Conservation (phyloP, 192 early-diverging fungal species). For the Rhizoclosmatium sp. region DNA sequence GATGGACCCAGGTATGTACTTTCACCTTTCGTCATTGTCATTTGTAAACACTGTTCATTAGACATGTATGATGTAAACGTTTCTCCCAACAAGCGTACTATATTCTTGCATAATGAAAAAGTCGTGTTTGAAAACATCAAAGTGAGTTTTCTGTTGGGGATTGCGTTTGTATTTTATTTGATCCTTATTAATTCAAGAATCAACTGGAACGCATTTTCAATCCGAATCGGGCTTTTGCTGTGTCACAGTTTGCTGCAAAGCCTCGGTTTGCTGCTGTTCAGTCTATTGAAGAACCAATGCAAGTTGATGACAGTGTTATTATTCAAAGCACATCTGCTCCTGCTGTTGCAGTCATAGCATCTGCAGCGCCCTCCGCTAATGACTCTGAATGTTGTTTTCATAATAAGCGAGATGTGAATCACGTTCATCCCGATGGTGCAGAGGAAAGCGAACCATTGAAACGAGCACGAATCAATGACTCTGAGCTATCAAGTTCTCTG, state of each 20-base stretch:
- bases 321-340: too few species aligned
- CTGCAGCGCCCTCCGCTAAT: too few species aligned
- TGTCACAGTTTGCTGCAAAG: conserved; percentile 4
- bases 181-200: not conserved
- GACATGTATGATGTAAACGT: conserved; percentile 89
- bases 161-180: conserved; percentile 2
- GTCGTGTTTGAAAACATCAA: conserved; percentile 58
- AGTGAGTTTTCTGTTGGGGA: conserved; percentile 38
- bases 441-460: not conserved
- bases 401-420: not conserved
- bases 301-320: too few species aligned
- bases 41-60: conserved; percentile 26
- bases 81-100: conserved; percentile 92
- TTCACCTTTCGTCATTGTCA: not conserved
- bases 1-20: conserved; percentile 58
- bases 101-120: conserved; percentile 84
- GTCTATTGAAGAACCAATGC: too few species aligned
- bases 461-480: not conserved
- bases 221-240: conserved; percentile 22
- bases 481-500: too few species aligned
- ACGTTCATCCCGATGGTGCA: not conserved
- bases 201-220: conserved; percentile 19
- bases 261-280: not conserved
- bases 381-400: too few species aligned
- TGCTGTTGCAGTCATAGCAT: too few species aligned